Evolutionary conservation across 176 grass and related monocot species (phyloP).

Genomic region (Bolboschoenus planiculmis): DNA sequence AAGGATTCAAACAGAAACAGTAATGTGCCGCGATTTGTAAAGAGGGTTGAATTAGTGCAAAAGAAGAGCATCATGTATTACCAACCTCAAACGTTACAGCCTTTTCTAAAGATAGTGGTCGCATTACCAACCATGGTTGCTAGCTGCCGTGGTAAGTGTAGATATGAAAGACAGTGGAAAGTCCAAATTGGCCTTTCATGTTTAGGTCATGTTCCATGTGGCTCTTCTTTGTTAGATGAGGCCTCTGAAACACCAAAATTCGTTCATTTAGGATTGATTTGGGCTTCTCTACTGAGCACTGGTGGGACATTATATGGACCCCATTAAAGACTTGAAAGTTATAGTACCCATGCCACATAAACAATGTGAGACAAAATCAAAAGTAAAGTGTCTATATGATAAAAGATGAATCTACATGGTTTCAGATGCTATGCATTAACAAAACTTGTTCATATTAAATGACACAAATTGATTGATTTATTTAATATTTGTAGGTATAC

Average conservation of each 20-base stretch:
- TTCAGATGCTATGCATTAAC: background rate
- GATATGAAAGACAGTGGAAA: background rate
- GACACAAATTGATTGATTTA: conserved; percentile 15
- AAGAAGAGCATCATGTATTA: conserved; percentile 99
- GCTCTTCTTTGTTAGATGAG: background rate
- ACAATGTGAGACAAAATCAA: background rate
- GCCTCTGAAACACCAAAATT: background rate
- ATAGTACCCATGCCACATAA: background rate
- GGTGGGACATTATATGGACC: background rate
- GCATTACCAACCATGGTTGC: conserved; percentile 94
- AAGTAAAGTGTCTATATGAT: background rate
- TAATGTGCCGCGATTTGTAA: conserved; percentile 84
- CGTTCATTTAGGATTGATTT: background rate
- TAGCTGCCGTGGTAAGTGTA: conserved; percentile 66
- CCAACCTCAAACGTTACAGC: conserved; percentile 54
- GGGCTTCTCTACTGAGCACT: background rate
- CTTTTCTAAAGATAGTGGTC: conserved; percentile 95
- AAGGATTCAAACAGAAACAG: conserved; percentile 92
- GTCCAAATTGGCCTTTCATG: background rate
- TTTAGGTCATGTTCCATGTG: background rate
- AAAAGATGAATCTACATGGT: background rate
- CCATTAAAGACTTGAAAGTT: background rate
- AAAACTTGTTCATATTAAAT: background rate
- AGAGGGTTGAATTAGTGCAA: conserved; percentile 79
- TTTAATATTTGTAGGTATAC: conserved; percentile 50